These are phyloP conservation scores for Candida neerlandica DNA, from an alignment of 1,139 yeast genomes.

Conservation along the genomic window DNA sequence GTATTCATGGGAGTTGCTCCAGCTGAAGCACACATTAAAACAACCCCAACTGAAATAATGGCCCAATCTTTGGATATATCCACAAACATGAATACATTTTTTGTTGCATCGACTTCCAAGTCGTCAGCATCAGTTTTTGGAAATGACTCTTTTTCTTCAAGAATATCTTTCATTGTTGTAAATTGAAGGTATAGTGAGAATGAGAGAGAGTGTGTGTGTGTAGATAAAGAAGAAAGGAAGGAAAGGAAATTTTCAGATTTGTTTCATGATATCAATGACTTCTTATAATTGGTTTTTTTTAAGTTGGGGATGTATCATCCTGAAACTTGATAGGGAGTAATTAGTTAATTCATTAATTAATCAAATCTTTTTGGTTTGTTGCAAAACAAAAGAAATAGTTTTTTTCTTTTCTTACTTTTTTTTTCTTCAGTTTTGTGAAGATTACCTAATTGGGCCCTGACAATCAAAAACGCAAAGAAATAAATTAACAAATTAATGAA, in stretches of 20 bases:
- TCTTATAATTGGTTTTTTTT: neutral
- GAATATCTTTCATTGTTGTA: neutral
- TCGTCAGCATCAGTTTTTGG: neutral
- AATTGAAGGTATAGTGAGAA: neutral
- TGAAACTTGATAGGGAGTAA: neutral
- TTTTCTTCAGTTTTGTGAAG: neutral
- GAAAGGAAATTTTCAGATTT: neutral
- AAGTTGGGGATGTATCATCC: neutral
- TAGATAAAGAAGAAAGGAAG: too few relatives aligned
- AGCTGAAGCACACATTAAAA: constrained; percentile 42
- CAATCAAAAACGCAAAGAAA: neutral
- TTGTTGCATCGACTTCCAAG: constrained; percentile 13
- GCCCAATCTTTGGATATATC: constrained; percentile 24
- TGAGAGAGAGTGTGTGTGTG: too few relatives aligned
- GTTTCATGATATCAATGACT: neutral
- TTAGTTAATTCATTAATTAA: too few relatives aligned
- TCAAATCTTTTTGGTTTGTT: neutral
- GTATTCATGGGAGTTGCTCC: constrained; percentile 65
- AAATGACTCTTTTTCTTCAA: neutral
- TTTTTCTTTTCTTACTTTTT: neutral
- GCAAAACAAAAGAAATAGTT: neutral
- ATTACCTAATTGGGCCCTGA: neutral
- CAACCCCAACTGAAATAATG: constrained; percentile 23
- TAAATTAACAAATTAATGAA: neutral
- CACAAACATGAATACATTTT: constrained; percentile 31